A percentile compares a stretch with the other conserved stretches of the same genome.
Evolutionary conservation across 2,329 filamentous ascomycete species (phyloP).

Genomic region (Aspergillus sp.): DNA sequence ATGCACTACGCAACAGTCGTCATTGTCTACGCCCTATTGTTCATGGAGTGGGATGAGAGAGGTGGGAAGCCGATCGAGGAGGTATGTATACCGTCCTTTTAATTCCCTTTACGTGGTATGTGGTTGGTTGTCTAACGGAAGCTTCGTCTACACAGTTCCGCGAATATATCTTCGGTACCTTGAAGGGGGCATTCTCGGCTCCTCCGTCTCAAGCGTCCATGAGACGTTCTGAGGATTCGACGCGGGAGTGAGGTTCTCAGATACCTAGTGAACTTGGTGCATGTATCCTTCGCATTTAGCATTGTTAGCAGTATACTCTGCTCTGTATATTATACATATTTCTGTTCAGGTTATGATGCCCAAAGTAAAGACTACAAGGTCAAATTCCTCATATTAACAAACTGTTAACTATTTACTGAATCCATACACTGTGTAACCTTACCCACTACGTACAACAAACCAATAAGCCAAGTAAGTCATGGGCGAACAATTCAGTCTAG

Average conservation of each 20-base stretch:
- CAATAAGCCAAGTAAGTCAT: not conserved
- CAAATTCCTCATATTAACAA: not conserved
- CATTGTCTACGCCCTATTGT: conserved; percentile 43
- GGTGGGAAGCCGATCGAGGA: conserved; percentile 40
- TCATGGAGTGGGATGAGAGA: conserved; percentile 46
- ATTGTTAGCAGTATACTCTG: not conserved
- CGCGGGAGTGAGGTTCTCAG: not conserved
- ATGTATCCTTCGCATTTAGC: not conserved
- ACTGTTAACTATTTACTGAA: not conserved
- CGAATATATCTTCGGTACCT: conserved; percentile 31
- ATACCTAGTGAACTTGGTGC: not conserved
- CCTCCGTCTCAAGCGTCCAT: conserved; percentile 30
- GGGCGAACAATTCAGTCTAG: not conserved
- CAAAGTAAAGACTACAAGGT: not conserved
- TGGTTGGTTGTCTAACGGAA: not conserved
- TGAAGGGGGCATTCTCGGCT: conserved; percentile 34
- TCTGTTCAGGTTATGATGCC: not conserved
- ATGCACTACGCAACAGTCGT: conserved; percentile 32
- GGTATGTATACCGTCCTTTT: conserved; percentile 24
- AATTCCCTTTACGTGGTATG: not conserved
- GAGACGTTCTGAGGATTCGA: conserved; percentile 19
- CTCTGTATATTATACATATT: not conserved
- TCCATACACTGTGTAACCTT: not conserved
- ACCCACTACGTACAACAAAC: not conserved
- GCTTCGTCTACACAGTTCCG: conserved; percentile 28